Evolutionary conservation across 805 yeast species (phyloP).

Genomic region (Monosporozyma aerobia): DNA sequence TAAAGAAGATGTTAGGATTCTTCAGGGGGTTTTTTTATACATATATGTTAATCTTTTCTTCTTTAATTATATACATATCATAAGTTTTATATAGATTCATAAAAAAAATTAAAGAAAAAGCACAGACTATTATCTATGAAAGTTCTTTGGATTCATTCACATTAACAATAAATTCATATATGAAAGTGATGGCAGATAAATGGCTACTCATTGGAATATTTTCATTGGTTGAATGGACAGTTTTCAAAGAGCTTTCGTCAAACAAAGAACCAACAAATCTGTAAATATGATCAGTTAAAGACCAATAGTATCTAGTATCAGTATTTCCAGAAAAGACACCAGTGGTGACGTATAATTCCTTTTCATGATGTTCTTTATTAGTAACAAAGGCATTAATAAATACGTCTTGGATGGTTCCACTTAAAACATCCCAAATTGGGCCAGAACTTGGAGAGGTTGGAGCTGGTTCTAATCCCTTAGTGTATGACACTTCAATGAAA

Average conservation of each 20-base stretch:
- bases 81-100: not conserved
- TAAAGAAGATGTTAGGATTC: not conserved
- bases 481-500: conserved; percentile 18
- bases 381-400: conserved; percentile 38
- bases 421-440: conserved; percentile 34
- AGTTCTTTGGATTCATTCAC: conserved; percentile 14
- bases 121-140: not conserved
- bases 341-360: conserved; percentile 35
- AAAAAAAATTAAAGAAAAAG: not conserved
- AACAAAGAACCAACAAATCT: conserved; percentile 32
- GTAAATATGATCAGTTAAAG: conserved; percentile 44
- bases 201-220: conserved; percentile 46
- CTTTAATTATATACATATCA: not conserved
- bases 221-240: conserved; percentile 60
- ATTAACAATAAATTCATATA: conserved; percentile 39
- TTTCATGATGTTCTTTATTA: conserved; percentile 8
- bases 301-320: conserved; percentile 53
- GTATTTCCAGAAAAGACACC: conserved; percentile 50
- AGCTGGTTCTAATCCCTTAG: conserved; percentile 30
- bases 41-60: not conserved
- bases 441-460: conserved; percentile 32
- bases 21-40: not conserved
- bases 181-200: conserved; percentile 47
- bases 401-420: conserved; percentile 47
- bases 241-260: conserved; percentile 14